These are phyloP conservation scores for Sanghuangporus sanghuang DNA, from an alignment of 1,284 basidiomycete species.

Conservation along the genomic window DNA sequence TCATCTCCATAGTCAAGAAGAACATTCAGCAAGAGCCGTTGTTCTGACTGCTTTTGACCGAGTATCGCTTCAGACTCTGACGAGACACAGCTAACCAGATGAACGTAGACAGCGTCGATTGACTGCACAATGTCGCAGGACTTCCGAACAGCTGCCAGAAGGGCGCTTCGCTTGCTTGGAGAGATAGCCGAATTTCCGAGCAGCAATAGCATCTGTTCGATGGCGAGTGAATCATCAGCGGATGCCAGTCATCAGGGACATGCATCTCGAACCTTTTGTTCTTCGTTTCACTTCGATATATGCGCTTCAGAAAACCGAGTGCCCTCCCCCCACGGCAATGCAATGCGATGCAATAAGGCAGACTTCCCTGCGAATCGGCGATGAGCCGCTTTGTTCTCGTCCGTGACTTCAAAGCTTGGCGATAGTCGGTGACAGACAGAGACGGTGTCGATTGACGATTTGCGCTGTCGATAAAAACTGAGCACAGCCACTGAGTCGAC, in stretches of 20 bases:
- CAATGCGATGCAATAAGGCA: no score
- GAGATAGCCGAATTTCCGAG: constrained; percentile 72
- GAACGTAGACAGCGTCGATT: constrained; percentile 83
- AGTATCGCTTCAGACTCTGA: constrained; percentile 46
- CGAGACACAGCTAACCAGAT: constrained; percentile 71
- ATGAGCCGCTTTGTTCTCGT: neutral
- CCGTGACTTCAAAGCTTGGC: neutral
- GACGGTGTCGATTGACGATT: neutral
- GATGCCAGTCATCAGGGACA: neutral
- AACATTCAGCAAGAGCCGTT: constrained; percentile 57
- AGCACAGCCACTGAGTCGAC: neutral
- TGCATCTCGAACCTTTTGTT: neutral
- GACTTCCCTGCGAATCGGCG: no score
- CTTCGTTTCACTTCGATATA: neutral
- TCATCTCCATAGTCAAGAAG: constrained; percentile 90
- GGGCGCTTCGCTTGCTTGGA: constrained; percentile 60
- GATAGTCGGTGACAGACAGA: neutral
- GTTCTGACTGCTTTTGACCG: constrained; percentile 36
- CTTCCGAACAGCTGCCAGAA: constrained; percentile 62
- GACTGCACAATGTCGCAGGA: constrained; percentile 51
- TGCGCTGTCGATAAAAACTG: neutral
- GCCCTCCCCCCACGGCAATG: no score
- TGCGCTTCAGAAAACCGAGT: neutral
- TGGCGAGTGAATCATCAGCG: neutral
- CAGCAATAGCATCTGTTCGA: constrained; percentile 53